Evolutionary conservation across 768 basidiomycete species (phyloP), one percentile per base, ranked within the genome.

Genomic region (Leucogyrophana mollusca): DNA sequence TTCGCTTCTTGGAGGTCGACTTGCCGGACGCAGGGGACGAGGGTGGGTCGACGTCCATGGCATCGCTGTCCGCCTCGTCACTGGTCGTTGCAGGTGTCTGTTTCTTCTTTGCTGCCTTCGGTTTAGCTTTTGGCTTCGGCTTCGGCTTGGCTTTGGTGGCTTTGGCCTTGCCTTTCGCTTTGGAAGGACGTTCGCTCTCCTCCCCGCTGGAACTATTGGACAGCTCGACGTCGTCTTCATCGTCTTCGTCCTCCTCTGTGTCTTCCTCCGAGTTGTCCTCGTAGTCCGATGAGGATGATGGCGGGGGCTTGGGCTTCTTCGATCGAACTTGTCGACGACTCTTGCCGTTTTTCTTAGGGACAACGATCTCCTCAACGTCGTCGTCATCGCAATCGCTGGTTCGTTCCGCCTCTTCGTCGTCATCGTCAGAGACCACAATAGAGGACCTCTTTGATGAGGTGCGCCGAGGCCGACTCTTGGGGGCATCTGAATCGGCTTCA

Each of bases 11-110:
- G 17, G 70, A 69, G 9, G 65, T 57, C 5, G 72, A 64, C 43
- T 61, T 73, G 33, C 58, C 59, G 14, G 69, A 62, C 10, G 65
- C 50, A 9, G 70, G 64, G 2, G 64, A 66, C 57, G 46, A 56
- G 1, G 61, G 61, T 11, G 68, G 68, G 40, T 84, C 82, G 16
- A 84, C 72, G 30, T 81, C 82, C 80, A 85, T 84, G 22, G 55
- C 61, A n/a, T 69, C 69, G 30, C 68, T 71, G 24, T 70, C 73
- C 3, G 54, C 47, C 4, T 52, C 51, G n/a, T 61, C 73, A 8
- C 42, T 38, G 6, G 48, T 47, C 58, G 58, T 43, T 16, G 34
- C 53, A 32, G 39, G 43, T 32, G 49, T 54, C 40, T 33, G 60
- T 42, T 52, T 57, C 56, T 52, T 57, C 56, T 57, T 64, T 35